Base-by-base conservation (phyloP, 441 rosid species). In the Erodium texanum region DNA sequence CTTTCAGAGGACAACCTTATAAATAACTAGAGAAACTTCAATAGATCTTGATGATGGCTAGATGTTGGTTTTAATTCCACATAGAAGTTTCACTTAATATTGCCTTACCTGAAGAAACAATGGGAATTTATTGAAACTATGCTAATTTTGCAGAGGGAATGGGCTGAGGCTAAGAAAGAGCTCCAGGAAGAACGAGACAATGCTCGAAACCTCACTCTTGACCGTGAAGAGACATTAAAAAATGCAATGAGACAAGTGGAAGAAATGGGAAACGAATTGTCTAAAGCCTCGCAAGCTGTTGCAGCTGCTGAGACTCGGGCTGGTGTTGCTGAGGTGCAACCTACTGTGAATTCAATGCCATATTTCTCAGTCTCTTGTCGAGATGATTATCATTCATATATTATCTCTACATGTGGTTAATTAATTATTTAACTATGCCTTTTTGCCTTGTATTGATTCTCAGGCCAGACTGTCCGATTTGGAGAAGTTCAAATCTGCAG, bases 151-250 rank as follows among this genome's bases (percentile, higher is more conserved):
- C 74, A 95, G 99, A 87, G 85, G 77, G 99, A 95, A 82, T 92
- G 98, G 99, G 94, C 90, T 68, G 93, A 90, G 78, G 96, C 93
- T 62, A 95, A 89, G 84, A 85, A 77, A 68, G 95, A 95, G 74
- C 77, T 92, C 76, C 95, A 90, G 79, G 93, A 84, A 78, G 98
- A 86, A 81, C 82, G 87, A 66, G 88, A 85, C 71, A 83, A 79
- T 82, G 85, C 84, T 29, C 94, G 92, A 73, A 78, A 68, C 69
- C 85, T 88, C 64, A 79, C 78, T 70, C 77, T 81, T 41, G 97
- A 84, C 65, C 89, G 96, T 62, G 97, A 86, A 41, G 87, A 82
- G 73, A 82, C 84, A 24, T 71, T 90, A 76, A 89, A 86, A 81
- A 84, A 78, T 78, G 90, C 93, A 36, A 82, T 85, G 84, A 88